phyloP scores from a whole-genome alignment of 306 rosid species.

The Dalbergia cultrata region DNA sequence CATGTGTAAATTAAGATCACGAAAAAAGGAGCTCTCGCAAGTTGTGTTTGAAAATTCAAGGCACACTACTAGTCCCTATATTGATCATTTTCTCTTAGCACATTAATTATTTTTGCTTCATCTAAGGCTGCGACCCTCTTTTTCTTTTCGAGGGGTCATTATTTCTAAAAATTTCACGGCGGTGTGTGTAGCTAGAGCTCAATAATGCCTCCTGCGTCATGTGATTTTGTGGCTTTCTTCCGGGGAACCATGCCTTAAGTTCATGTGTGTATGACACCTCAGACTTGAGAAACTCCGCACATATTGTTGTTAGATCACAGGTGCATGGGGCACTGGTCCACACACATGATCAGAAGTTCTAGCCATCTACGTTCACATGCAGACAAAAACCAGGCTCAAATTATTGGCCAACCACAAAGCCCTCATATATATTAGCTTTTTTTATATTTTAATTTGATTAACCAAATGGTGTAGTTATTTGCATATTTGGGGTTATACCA shows the following conservation, averaged over 20 bases:
- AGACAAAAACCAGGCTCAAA: slow-evolving; percentile 28
- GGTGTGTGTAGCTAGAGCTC: slow-evolving; percentile 29
- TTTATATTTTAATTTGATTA: background rate
- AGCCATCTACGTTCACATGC: slow-evolving; percentile 1
- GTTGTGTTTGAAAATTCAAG: slow-evolving; percentile 27
- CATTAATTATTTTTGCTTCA: slow-evolving; percentile 12
- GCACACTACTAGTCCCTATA: slow-evolving; percentile 2
- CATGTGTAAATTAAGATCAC: slow-evolving; percentile 5
- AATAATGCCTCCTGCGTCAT: slow-evolving; percentile 2
- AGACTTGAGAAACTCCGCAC: background rate
- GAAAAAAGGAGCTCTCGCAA: slow-evolving; percentile 38
- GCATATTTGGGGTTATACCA: slow-evolving; percentile 6
- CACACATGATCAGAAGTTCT: slow-evolving; percentile 34
- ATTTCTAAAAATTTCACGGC: slow-evolving; percentile 9
- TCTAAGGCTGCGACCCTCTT: background rate
- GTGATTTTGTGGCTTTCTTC: slow-evolving; percentile 42
- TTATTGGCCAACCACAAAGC: slow-evolving; percentile 6
- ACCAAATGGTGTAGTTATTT: slow-evolving; percentile 9
- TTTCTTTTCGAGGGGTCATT: slow-evolving; percentile 22
- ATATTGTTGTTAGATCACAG: slow-evolving; percentile 15
- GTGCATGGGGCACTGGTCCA: slow-evolving; percentile 39
- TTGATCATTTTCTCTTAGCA: slow-evolving; percentile 2
- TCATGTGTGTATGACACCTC: slow-evolving; percentile 42
- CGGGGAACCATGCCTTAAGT: slow-evolving; percentile 49
- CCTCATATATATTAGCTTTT: background rate